A percentile compares a stretch with the other conserved stretches of the same genome.
These are phyloP conservation scores for Moricandia moricandioides DNA, from an alignment of 345 rosid genomes.

Conservation along the genomic window DNA sequence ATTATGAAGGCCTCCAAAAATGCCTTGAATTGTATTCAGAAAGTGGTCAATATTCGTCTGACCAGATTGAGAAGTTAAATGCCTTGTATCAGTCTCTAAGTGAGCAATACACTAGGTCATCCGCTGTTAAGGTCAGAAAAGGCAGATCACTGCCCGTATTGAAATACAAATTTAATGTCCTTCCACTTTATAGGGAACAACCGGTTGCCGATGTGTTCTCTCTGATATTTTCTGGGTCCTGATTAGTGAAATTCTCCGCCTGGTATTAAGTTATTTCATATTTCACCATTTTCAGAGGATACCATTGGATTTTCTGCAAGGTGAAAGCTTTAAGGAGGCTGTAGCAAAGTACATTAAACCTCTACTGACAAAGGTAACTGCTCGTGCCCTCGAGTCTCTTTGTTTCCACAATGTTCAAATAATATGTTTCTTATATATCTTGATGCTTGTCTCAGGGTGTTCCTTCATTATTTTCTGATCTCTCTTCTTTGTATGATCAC, in stretches of 20 bases:
- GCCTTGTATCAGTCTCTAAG: slow-evolving; percentile 72
- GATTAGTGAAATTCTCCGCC: not conserved
- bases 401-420: slow-evolving; percentile 2
- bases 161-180: not conserved
- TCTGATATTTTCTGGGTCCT: not conserved
- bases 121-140: slow-evolving; percentile 84
- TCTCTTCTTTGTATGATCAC: slow-evolving; percentile 85
- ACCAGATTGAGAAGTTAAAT: slow-evolving; percentile 74
- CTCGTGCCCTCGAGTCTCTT: slow-evolving; percentile 1
- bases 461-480: slow-evolving; percentile 95
- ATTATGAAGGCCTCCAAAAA: slow-evolving; percentile 87
- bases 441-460: slow-evolving; percentile 63
- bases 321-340: slow-evolving; percentile 74
- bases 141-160: not conserved
- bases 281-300: slow-evolving; percentile 60
- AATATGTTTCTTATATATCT: slow-evolving; percentile 8
- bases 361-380: slow-evolving; percentile 71
- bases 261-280: slow-evolving; percentile 14
- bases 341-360: slow-evolving; percentile 78
- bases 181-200: not conserved
- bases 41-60: slow-evolving; percentile 60
- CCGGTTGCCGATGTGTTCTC: not conserved
- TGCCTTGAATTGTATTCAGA: slow-evolving; percentile 65
- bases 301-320: slow-evolving; percentile 95
- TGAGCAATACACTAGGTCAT: slow-evolving; percentile 74